Evolutionary conservation across 306 rosid genomes (phyloP).

Genomic region (Carpinus viminea): DNA sequence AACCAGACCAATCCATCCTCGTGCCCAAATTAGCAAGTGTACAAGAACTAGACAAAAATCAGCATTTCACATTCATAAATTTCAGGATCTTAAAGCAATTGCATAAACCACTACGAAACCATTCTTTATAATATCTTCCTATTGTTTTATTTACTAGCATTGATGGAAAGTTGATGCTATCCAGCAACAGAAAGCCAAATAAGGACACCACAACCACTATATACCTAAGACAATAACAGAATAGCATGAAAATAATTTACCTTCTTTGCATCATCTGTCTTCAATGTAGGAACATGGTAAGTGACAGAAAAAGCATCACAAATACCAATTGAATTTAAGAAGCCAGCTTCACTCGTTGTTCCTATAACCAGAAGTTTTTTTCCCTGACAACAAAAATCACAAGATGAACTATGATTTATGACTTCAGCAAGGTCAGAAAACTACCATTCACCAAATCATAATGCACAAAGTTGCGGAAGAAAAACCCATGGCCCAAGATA

Average conservation of each 20-base stretch:
- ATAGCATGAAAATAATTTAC: conserved; percentile 40
- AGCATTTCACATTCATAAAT: neutral
- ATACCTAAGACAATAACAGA: conserved; percentile 14
- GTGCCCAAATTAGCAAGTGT: neutral
- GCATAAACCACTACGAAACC: neutral
- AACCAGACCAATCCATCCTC: neutral
- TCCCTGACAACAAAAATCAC: conserved; percentile 54
- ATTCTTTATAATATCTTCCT: neutral
- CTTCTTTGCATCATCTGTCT: conserved; percentile 68
- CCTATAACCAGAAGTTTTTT: conserved; percentile 90
- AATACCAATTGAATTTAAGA: conserved; percentile 80
- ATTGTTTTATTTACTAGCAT: neutral
- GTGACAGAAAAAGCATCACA: conserved; percentile 75
- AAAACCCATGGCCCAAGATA: neutral
- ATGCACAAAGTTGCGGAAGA: neutral
- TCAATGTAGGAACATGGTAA: conserved; percentile 74
- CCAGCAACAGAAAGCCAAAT: neutral
- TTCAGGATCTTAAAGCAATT: neutral
- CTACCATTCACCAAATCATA: neutral
- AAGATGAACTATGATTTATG: conserved; percentile 16
- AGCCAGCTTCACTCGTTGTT: conserved; percentile 83
- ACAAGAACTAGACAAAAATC: neutral
- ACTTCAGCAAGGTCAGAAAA: conserved; percentile 9
- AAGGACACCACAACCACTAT: conserved; percentile 15
- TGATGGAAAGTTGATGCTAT: neutral